A percentile compares a stretch with the other conserved stretches of the same genome.
Conservation (phyloP, 495 filamentous ascomycete genomes). For the Penicilliopsis zonata region DNA sequence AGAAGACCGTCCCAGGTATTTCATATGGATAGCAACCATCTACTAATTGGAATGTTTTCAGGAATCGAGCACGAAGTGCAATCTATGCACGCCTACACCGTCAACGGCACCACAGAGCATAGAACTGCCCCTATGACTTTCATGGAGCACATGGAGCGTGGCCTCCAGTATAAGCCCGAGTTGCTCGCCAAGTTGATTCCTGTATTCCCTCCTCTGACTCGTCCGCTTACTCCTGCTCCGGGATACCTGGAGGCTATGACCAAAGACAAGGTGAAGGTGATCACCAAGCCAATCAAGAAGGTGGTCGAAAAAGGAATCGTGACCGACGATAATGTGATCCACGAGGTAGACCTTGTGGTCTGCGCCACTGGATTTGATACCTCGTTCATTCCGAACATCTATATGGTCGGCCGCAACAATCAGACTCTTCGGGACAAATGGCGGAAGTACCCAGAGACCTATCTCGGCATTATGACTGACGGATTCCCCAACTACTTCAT, state of each 20-base stretch:
- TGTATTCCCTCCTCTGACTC: conserved; percentile 35
- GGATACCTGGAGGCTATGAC: conserved; percentile 38
- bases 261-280: conserved; percentile 32
- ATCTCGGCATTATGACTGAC: conserved; percentile 46
- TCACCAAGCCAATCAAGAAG: conserved; percentile 26
- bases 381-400: conserved; percentile 35
- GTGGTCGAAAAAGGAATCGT: conserved; percentile 35
- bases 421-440: conserved; percentile 36
- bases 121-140: conserved; percentile 20
- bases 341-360: conserved; percentile 27
- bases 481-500: conserved; percentile 59
- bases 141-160: conserved; percentile 27
- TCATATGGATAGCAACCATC: too few relatives aligned
- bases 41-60: conserved; percentile 3
- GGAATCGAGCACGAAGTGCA: conserved; percentile 37
- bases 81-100: conserved; percentile 26
- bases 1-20: not conserved
- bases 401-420: conserved; percentile 34
- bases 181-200: conserved; percentile 22
- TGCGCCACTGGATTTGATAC: conserved; percentile 48
- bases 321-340: conserved; percentile 33
- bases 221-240: conserved; percentile 37
- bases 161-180: conserved; percentile 23
- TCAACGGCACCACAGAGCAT: conserved; percentile 26
- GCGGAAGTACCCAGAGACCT: conserved; percentile 39